Conservation (phyloP, 768 basidiomycete genomes). For the Nidularia sp. region DNA sequence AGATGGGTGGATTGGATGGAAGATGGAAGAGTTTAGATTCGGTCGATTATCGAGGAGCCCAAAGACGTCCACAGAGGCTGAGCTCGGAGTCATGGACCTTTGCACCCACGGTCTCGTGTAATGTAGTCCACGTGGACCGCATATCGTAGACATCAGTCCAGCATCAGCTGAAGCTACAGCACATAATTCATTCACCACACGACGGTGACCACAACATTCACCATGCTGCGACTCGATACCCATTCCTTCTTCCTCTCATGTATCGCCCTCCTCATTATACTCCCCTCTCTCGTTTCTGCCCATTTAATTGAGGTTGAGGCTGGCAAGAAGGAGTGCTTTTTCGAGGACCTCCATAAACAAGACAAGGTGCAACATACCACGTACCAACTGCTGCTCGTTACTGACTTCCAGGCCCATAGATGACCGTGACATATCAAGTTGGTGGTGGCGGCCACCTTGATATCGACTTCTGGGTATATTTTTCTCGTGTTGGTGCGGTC, state of each 20-base stretch:
- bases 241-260: slow-evolving; percentile 31
- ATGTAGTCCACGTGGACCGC: too few species aligned
- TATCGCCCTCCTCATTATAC: slow-evolving; percentile 35
- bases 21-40: slow-evolving; percentile 6
- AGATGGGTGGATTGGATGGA: slow-evolving; percentile 18
- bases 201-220: too few species aligned
- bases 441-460: slow-evolving; percentile 96
- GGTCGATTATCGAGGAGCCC: too few species aligned
- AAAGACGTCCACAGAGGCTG: too few species aligned
- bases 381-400: slow-evolving; percentile 1
- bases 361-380: slow-evolving; percentile 64
- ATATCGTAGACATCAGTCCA: too few species aligned
- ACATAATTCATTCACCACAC: too few species aligned
- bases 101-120: too few species aligned
- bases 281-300: slow-evolving; percentile 41
- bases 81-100: too few species aligned
- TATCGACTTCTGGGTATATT: slow-evolving; percentile 89
- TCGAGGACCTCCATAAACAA: slow-evolving; percentile 87
- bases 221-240: slow-evolving; percentile 26
- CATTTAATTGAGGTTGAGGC: slow-evolving; percentile 76
- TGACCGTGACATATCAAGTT: slow-evolving; percentile 99
- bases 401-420: slow-evolving; percentile 40
- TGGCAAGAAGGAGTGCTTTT: slow-evolving; percentile 90
- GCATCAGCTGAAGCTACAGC: too few species aligned
- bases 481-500: background rate